Evolutionary conservation across 768 basidiomycete species (phyloP).

Genomic region (Tylopilus intermedius): DNA sequence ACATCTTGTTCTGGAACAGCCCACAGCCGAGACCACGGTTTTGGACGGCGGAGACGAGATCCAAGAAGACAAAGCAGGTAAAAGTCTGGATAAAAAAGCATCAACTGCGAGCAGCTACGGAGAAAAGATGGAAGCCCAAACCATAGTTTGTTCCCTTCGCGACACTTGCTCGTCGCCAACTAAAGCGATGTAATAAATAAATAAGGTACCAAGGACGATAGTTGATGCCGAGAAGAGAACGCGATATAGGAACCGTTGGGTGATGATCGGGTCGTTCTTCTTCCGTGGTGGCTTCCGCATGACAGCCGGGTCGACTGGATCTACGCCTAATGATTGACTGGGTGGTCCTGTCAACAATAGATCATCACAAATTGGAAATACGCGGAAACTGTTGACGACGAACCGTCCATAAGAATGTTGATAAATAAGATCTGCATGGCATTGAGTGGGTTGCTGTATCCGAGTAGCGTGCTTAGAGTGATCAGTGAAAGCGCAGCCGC

Average conservation of each 20-base stretch:
- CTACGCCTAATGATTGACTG: conserved; percentile 92
- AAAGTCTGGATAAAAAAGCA: conserved; percentile 57
- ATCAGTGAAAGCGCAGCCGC: conserved; percentile 93
- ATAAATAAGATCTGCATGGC: conserved; percentile 99
- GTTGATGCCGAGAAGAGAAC: conserved; percentile 92
- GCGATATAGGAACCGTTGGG: conserved; percentile 60
- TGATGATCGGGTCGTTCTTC: conserved; percentile 89
- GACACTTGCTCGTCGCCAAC: conserved; percentile 75
- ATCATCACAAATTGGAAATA: background rate
- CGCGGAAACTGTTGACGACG: conserved; percentile 14
- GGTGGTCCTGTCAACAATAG: conserved; percentile 62
- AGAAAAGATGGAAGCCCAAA: conserved; percentile 33
- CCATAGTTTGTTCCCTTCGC: conserved; percentile 93
- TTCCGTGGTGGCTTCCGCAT: conserved; percentile 91
- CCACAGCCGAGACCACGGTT: conserved; percentile 88
- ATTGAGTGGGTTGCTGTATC: conserved; percentile 88
- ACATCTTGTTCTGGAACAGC: conserved; percentile 81
- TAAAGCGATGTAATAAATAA: conserved; percentile 78
- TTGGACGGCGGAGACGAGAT: conserved; percentile 91
- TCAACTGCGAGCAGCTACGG: background rate
- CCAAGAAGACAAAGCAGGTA: conserved; percentile 94
- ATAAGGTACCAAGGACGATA: conserved; percentile 85
- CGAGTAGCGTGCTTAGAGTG: conserved; percentile 87
- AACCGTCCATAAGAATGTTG: conserved; percentile 98
- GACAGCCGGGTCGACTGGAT: conserved; percentile 89